These are phyloP conservation scores for Mucor irregularis DNA, from an alignment of 371 early-diverging fungal species.

Conservation along the genomic window DNA sequence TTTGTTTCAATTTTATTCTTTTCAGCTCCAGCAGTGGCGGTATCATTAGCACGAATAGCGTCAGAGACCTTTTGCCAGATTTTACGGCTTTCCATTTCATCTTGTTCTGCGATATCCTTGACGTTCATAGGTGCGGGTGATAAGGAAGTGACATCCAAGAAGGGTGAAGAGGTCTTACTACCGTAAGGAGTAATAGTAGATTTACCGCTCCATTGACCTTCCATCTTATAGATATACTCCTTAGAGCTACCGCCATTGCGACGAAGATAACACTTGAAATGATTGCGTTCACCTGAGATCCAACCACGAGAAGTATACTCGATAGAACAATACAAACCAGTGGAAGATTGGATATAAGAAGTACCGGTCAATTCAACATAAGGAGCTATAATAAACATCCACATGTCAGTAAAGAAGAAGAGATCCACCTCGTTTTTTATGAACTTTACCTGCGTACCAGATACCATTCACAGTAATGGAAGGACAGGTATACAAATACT, in stretches of 20 bases:
- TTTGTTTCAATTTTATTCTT: conserved; percentile 73
- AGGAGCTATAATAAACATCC: conserved; percentile 44
- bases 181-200: conserved; percentile 51
- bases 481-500: conserved; percentile 42
- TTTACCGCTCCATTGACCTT: conserved; percentile 69
- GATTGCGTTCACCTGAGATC: conserved; percentile 79
- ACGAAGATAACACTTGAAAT: conserved; percentile 61
- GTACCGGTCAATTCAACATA: conserved; percentile 75
- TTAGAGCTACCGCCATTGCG: conserved; percentile 28
- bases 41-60: conserved; percentile 67
- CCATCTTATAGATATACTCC: conserved; percentile 55
- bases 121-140: conserved; percentile 30
- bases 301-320: conserved; percentile 77
- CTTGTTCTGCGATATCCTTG: conserved; percentile 36
- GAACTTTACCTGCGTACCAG: conserved; percentile 47
- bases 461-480: conserved; percentile 49
- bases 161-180: conserved; percentile 38
- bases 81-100: conserved; percentile 64
- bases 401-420: not conserved
- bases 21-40: conserved; percentile 60
- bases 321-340: conserved; percentile 65
- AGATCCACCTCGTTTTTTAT: not conserved
- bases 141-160: conserved; percentile 57
- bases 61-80: conserved; percentile 74
- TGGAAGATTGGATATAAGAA: conserved; percentile 64